A percentile compares a stretch with the other conserved stretches of the same genome.
phyloP scores from a whole-genome alignment of 441 rosid species.

The Daphne laureola region DNA sequence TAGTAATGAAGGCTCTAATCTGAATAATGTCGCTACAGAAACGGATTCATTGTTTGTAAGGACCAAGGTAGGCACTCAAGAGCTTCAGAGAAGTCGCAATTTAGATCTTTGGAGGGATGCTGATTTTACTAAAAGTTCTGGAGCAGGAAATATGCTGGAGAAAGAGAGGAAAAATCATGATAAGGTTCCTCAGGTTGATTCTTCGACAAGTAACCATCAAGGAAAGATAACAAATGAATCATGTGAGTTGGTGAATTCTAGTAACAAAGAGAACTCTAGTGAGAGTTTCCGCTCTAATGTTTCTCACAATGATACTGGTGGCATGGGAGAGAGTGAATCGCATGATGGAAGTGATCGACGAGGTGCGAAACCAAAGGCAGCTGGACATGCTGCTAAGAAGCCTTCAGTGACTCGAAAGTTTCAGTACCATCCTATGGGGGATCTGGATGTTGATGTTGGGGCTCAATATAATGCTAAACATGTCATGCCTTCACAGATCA shows the following conservation, averaged over 20 bases:
- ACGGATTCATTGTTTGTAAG: slow-evolving; percentile 27
- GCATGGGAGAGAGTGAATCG: slow-evolving; percentile 32
- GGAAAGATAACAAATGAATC: slow-evolving; percentile 25
- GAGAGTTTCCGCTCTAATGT: slow-evolving; percentile 29
- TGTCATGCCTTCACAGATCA: slow-evolving; percentile 27
- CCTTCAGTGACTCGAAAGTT: slow-evolving; percentile 54
- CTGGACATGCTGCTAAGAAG: slow-evolving; percentile 31
- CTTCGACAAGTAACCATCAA: slow-evolving; percentile 30
- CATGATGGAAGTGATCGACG: slow-evolving; percentile 37
- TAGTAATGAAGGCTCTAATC: slow-evolving; percentile 23
- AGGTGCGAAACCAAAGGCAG: slow-evolving; percentile 43
- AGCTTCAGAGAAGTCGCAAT: slow-evolving; percentile 21
- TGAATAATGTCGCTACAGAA: slow-evolving; percentile 23
- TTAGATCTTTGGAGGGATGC: slow-evolving; percentile 39
- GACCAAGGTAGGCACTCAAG: slow-evolving; percentile 35
- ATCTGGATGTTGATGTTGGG: slow-evolving; percentile 46
- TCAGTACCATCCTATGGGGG: slow-evolving; percentile 89
- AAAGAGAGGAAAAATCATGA: slow-evolving; percentile 24
- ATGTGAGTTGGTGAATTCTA: slow-evolving; percentile 20
- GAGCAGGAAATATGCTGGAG: slow-evolving; percentile 19
- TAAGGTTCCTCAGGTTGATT: slow-evolving; percentile 36
- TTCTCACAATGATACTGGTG: slow-evolving; percentile 23
- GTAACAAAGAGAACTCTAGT: slow-evolving; percentile 29
- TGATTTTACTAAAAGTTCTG: slow-evolving; percentile 21
- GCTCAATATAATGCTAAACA: slow-evolving; percentile 31